phyloP scores from a whole-genome alignment of 176 grass and related monocot species.

The Dactylis glomerata region DNA sequence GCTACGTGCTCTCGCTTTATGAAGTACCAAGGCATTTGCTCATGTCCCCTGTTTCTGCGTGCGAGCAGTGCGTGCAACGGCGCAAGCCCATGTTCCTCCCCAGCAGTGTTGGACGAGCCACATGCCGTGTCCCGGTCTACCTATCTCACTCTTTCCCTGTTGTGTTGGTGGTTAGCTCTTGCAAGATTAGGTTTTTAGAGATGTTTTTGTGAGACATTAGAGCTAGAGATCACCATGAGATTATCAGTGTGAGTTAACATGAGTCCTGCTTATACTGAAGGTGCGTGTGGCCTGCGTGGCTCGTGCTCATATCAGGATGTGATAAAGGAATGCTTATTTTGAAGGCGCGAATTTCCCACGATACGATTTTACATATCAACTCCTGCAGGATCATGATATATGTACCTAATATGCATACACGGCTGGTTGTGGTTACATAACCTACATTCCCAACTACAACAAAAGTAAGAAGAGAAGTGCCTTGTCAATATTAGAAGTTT shows the following conservation, averaged over 20 bases:
- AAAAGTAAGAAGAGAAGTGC: not conserved
- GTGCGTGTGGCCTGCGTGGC: too few relatives aligned
- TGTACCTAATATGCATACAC: too few relatives aligned
- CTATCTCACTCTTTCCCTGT: not conserved
- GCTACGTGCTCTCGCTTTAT: not conserved
- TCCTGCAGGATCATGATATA: too few relatives aligned
- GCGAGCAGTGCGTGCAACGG: not conserved
- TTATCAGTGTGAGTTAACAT: not conserved
- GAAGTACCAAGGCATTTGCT: not conserved
- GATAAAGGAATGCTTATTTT: too few relatives aligned
- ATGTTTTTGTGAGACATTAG: not conserved
- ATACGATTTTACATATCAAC: too few relatives aligned
- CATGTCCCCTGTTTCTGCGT: not conserved
- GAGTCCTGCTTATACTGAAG: not conserved
- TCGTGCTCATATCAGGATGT: too few relatives aligned
- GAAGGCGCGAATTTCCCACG: too few relatives aligned
- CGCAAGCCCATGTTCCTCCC: not conserved
- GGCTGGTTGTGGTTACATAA: not conserved
- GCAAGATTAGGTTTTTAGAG: not conserved
- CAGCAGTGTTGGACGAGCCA: not conserved
- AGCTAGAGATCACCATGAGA: not conserved
- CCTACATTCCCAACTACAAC: too few relatives aligned
- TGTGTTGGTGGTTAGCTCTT: not conserved
- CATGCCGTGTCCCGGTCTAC: not conserved
- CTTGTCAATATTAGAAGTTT: not conserved